Evolutionary conservation across 179 eudicot species (phyloP).

Genomic region (Silene coronaria): DNA sequence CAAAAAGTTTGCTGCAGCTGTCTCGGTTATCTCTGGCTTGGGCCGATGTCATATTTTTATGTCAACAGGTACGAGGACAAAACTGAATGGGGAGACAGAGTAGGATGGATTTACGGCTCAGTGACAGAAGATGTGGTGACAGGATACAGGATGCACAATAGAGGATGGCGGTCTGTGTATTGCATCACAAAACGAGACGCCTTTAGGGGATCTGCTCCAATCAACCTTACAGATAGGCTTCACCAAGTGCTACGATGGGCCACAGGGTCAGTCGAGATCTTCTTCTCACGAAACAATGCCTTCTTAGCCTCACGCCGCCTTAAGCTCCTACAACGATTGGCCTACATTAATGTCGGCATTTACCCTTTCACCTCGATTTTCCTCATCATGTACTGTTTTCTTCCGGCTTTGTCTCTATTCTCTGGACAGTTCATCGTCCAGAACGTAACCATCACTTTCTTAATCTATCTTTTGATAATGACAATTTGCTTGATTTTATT

Average conservation of each 20-base stretch:
- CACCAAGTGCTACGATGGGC: conserved; percentile 96
- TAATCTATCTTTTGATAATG: conserved; percentile 47
- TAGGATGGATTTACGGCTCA: conserved; percentile 96
- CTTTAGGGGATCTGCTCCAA: conserved; percentile 80
- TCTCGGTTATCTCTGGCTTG: conserved; percentile 82
- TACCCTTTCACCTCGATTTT: conserved; percentile 83
- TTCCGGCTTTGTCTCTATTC: conserved; percentile 79
- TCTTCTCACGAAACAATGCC: conserved; percentile 82
- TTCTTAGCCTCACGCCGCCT: conserved; percentile 46
- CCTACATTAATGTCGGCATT: conserved; percentile 70
- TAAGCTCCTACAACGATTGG: conserved; percentile 58
- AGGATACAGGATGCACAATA: conserved; percentile 86
- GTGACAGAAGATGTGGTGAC: conserved; percentile 95
- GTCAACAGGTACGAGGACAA: conserved; percentile 85
- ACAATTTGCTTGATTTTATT: conserved; percentile 52
- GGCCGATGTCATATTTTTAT: conserved; percentile 14
- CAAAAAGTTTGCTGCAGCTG: conserved; percentile 42
- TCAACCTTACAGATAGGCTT: conserved; percentile 73
- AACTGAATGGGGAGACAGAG: conserved; percentile 93
- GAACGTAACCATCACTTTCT: conserved; percentile 46
- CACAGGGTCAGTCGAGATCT: conserved; percentile 82
- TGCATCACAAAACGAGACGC: conserved; percentile 83
- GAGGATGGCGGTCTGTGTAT: conserved; percentile 84
- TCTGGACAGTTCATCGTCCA: conserved; percentile 76
- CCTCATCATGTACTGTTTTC: conserved; percentile 79